Percentiles rank a stretch among this genome's conserved stretches.
These are phyloP conservation scores for Kazachstania africana DNA, from an alignment of 805 yeast genomes.

Conservation along the genomic window DNA sequence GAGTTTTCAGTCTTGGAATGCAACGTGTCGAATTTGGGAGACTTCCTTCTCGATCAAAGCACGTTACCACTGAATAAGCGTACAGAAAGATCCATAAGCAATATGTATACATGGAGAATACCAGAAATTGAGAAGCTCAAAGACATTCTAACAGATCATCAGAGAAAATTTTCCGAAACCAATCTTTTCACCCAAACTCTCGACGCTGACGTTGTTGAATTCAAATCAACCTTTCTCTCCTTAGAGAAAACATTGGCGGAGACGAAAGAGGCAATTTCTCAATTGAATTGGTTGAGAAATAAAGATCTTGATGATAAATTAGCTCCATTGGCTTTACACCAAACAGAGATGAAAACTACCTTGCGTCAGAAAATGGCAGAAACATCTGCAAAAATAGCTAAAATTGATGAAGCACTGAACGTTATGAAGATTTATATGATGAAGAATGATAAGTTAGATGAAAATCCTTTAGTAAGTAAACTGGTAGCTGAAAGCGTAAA, in stretches of 20 bases:
- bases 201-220: conserved; percentile 2
- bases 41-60: conserved; percentile 27
- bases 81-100: conserved; percentile 17
- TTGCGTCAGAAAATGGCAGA: conserved; percentile 15
- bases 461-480: conserved; percentile 10
- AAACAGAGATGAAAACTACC: conserved; percentile 9
- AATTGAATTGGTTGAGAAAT: conserved; percentile 5
- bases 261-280: conserved; percentile 4
- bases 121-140: conserved; percentile 16
- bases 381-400: conserved; percentile 7
- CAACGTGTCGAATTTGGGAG: conserved; percentile 20
- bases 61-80: conserved; percentile 14
- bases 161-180: neutral
- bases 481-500: conserved; percentile 9
- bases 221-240: neutral
- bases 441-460: conserved; percentile 6
- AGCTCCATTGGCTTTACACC: conserved; percentile 15
- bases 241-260: neutral
- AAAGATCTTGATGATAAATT: conserved; percentile 2
- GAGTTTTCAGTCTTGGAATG: conserved; percentile 25
- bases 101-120: conserved; percentile 30
- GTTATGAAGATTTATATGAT: conserved; percentile 13
- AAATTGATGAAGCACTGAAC: conserved; percentile 11
- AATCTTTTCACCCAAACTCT: conserved; percentile 1
- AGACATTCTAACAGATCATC: conserved; percentile 4